Base-by-base conservation (phyloP, 108 stramenopile species). In the Skeletonema menzelii region DNA sequence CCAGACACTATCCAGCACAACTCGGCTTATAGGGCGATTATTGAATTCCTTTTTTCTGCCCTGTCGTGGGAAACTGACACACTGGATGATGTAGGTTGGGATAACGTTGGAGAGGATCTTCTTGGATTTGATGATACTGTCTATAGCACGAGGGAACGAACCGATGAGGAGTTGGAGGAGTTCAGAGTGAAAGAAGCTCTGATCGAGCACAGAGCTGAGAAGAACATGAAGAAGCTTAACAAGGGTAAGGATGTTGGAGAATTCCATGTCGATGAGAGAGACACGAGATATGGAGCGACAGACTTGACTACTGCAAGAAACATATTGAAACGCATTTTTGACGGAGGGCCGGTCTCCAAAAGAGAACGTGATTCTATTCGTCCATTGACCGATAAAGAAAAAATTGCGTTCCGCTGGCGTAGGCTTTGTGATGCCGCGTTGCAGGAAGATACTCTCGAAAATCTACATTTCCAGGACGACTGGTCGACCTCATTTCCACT, bases 1-100 rank as follows among this genome's bases (percentile, higher is more conserved):
- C 67, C 67, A 5, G 27, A 27, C 4, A 68, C 67, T 0, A 58
- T 68, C 5, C 67, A 68, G 67, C 67, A 68, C 27, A 60, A 68
- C 12, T 58, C 67, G 15, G 24, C 67, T 1, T 68, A 58, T 17
- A 58, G 24, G n/a, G 67, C 27, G 15, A n/a, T 68, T n/a, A 60
- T 68, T 59, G 14, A 59, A n/a, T 12, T 60, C 8, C 58, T 68
- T 0, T 32, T 34, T 26, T 6, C 10, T n/a, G 14, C 27, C 13
- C 58, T 68, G 4, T n/a, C 26, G 12, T 1, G 57, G 0, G 67
- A 68, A 58, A 27, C 1, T 31, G 67, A 68, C 57, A 22, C 22
- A 49, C 55, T 49, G 19, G 5, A 57, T 56, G 56, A 68, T 32
- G 7, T 32, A n/a, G n/a, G n/a, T 58, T 8, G n/a, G 8, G 27